A percentile compares a stretch with the other conserved stretches of the same genome.
Conservation (phyloP, 2,329 filamentous ascomycete species). For the Incumbomyces lentus region DNA sequence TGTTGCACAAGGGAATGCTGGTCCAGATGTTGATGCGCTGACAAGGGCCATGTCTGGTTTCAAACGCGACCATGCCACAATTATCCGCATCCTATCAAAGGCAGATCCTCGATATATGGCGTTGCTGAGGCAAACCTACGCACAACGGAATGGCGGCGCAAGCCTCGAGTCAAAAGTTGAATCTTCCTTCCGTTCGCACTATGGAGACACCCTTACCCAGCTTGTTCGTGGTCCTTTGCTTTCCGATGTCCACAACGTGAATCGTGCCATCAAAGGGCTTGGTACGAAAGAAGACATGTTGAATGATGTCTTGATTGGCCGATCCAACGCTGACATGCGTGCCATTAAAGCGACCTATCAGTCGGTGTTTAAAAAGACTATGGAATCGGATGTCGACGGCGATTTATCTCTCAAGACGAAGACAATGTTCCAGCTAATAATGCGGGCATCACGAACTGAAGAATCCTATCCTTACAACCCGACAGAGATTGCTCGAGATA, state of each 20-base stretch:
- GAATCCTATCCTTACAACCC: conserved; percentile 65
- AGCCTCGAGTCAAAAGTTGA: conserved; percentile 71
- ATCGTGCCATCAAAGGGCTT: conserved; percentile 62
- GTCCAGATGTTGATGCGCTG: conserved; percentile 58
- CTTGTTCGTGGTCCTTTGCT: conserved; percentile 68
- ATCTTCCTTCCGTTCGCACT: conserved; percentile 51
- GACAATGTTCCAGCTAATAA: conserved; percentile 71
- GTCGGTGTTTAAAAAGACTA: conserved; percentile 51
- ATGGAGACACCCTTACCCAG: conserved; percentile 55
- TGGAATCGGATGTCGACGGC: conserved; percentile 62
- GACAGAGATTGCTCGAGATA: conserved; percentile 63
- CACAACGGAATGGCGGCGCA: conserved; percentile 59
- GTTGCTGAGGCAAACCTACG: conserved; percentile 56
- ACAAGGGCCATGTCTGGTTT: conserved; percentile 86
- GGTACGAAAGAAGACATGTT: conserved; percentile 81
- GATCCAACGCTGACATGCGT: conserved; percentile 76
- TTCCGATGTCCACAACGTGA: conserved; percentile 61
- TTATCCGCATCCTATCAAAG: conserved; percentile 60
- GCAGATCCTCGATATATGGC: conserved; percentile 72
- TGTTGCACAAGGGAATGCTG: conserved; percentile 55
- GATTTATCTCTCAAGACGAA: conserved; percentile 83
- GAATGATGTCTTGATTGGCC: conserved; percentile 73
- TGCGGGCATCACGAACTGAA: conserved; percentile 64
- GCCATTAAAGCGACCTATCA: conserved; percentile 77
- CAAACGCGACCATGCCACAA: conserved; percentile 70